phyloP scores from a whole-genome alignment of 2,329 filamentous ascomycete genomes.

The Mycosphaerella arachidis region DNA sequence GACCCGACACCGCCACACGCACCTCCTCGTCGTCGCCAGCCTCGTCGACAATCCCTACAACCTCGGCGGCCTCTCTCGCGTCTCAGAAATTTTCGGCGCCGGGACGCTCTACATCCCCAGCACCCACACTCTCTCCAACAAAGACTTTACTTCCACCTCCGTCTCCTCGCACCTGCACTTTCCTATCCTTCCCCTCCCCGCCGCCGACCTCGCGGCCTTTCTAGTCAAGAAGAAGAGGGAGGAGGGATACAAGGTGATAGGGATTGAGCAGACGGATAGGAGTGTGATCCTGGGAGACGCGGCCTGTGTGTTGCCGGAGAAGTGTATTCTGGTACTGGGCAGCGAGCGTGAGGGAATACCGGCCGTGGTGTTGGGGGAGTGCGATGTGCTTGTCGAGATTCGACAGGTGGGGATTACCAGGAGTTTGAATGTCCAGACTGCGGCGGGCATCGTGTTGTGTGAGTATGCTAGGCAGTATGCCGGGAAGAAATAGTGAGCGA shows the following conservation, averaged over 20 bases:
- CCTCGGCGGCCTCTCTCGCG: slow-evolving; percentile 47
- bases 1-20: slow-evolving; percentile 24
- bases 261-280: slow-evolving; percentile 52
- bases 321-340: slow-evolving; percentile 43
- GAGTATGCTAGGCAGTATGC: slow-evolving; percentile 45
- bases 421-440: slow-evolving; percentile 54
- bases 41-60: slow-evolving; percentile 49
- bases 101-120: slow-evolving; percentile 42
- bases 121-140: slow-evolving; percentile 38
- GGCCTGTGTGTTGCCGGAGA: slow-evolving; percentile 31
- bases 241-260: slow-evolving; percentile 49
- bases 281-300: slow-evolving; percentile 42
- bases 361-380: slow-evolving; percentile 43
- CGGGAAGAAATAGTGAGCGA: background rate
- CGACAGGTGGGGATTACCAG: slow-evolving; percentile 49
- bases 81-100: slow-evolving; percentile 50
- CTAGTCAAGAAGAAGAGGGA: slow-evolving; percentile 40
- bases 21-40: slow-evolving; percentile 47
- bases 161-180: slow-evolving; percentile 49
- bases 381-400: slow-evolving; percentile 52
- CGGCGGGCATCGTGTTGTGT: slow-evolving; percentile 48
- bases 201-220: slow-evolving; percentile 31
- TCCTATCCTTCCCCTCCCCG: slow-evolving; percentile 37
- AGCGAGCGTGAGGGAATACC: slow-evolving; percentile 51
- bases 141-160: slow-evolving; percentile 48